Percentiles rank a stretch among this genome's conserved stretches.
phyloP scores from a whole-genome alignment of 768 basidiomycete genomes.

The Tremella mesenterica region DNA sequence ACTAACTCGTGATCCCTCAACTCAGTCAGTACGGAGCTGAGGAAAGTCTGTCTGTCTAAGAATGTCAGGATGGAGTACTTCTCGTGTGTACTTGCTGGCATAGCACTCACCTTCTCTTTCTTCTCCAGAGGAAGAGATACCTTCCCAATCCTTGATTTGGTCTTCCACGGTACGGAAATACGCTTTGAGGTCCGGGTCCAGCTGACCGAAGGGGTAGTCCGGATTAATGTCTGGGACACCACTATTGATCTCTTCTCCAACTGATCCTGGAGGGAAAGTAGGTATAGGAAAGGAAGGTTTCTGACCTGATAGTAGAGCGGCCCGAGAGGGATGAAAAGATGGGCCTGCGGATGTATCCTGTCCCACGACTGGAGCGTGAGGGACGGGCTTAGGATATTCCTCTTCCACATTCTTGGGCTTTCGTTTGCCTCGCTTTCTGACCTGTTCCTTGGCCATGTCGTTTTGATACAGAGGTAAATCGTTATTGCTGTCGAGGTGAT shows the following conservation, averaged over 20 bases:
- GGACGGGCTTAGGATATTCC: neutral
- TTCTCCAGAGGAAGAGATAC: constrained; percentile 41
- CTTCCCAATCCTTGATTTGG: constrained; percentile 79
- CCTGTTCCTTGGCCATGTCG: constrained; percentile 43
- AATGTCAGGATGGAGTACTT: neutral
- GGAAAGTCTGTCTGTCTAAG: constrained; percentile 64
- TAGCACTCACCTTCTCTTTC: constrained; percentile 47
- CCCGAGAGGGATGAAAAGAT: constrained; percentile 33
- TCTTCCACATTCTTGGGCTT: constrained; percentile 27
- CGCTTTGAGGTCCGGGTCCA: constrained; percentile 82
- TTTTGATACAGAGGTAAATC: no score
- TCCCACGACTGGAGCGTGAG: neutral
- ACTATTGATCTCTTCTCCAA: constrained; percentile 12
- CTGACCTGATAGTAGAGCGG: constrained; percentile 13
- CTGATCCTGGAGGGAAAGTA: neutral
- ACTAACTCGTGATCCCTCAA: constrained; percentile 81
- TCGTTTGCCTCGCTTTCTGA: constrained; percentile 40
- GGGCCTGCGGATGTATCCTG: constrained; percentile 5
- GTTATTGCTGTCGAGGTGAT: no score
- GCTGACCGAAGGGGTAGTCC: constrained; percentile 80
- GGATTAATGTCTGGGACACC: constrained; percentile 22
- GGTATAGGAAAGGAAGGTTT: neutral
- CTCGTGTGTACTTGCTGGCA: no score
- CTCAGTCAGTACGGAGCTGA: constrained; percentile 72
- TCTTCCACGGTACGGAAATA: constrained; percentile 84